phyloP scores from a whole-genome alignment of 495 filamentous ascomycete species.

The Neurospora sublineolata region DNA sequence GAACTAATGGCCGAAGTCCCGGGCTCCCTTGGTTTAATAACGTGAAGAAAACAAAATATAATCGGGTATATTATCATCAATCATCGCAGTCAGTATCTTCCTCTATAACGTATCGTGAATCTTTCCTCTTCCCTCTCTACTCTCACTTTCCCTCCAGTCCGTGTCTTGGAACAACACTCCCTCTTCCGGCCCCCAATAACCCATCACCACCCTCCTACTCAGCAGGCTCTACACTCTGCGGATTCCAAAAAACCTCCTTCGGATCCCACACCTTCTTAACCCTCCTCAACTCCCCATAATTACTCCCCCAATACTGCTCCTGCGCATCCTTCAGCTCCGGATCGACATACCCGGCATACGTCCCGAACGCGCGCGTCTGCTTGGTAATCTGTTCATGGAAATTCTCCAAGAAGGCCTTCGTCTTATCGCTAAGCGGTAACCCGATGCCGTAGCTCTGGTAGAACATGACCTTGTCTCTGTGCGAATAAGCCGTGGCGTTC shows the following conservation, averaged over 20 bases:
- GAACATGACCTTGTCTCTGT: slow-evolving; percentile 47
- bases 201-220: not conserved
- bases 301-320: slow-evolving; percentile 46
- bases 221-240: slow-evolving; percentile 42
- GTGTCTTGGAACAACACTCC: not conserved
- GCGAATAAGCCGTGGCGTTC: slow-evolving; percentile 43
- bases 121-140: not conserved
- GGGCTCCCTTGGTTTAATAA: not conserved
- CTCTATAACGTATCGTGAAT: too few relatives aligned
- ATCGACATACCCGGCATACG: slow-evolving; percentile 68
- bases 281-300: slow-evolving; percentile 32
- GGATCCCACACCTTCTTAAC: slow-evolving; percentile 49
- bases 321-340: slow-evolving; percentile 40
- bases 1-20: too few relatives aligned
- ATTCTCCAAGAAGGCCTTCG: slow-evolving; percentile 36
- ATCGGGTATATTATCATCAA: not conserved
- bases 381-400: slow-evolving; percentile 34
- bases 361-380: slow-evolving; percentile 27
- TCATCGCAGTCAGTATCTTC: not conserved
- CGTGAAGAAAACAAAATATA: not conserved
- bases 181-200: not conserved
- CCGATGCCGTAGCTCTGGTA: slow-evolving; percentile 48
- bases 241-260: slow-evolving; percentile 48
- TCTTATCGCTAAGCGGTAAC: slow-evolving; percentile 30
- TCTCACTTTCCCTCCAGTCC: not conserved